Conservation (phyloP, 2,329 filamentous ascomycete genomes). For the Penicillium sp. region DNA sequence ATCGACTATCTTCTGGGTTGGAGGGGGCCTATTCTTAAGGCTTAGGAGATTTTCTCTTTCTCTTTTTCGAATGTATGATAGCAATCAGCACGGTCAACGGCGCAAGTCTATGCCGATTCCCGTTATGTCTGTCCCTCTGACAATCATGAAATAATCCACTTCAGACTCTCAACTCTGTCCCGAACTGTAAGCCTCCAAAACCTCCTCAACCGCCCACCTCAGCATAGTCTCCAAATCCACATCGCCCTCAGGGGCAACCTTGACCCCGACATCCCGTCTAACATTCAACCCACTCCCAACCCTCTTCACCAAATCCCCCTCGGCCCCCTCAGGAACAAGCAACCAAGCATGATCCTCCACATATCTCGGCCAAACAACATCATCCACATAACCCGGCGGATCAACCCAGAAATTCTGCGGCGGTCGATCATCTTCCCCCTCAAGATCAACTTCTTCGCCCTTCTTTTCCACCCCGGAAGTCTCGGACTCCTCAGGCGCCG, state of each 20-base stretch:
- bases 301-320: conserved; percentile 44
- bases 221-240: conserved; percentile 62
- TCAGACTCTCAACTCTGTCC: neutral
- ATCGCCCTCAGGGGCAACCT: conserved; percentile 53
- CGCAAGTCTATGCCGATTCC: no score
- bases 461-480: conserved; percentile 1
- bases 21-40: conserved; percentile 25
- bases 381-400: conserved; percentile 89
- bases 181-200: conserved; percentile 47
- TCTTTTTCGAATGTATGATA: neutral
- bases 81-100: neutral
- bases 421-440: conserved; percentile 37
- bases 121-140: neutral
- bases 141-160: no score
- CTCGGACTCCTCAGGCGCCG: conserved; percentile 30
- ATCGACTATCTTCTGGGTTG: conserved; percentile 36
- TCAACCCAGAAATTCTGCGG: conserved; percentile 88
- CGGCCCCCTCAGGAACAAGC: conserved; percentile 67
- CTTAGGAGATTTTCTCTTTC: neutral
- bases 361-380: conserved; percentile 95
- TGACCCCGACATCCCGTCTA: conserved; percentile 47
- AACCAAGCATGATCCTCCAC: conserved; percentile 77
- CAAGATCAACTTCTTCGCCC: conserved; percentile 24
- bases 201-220: conserved; percentile 65
- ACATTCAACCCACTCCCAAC: conserved; percentile 36